Base-by-base conservation (phyloP, 1,284 basidiomycete species). In the Entoloma clypeatum region DNA sequence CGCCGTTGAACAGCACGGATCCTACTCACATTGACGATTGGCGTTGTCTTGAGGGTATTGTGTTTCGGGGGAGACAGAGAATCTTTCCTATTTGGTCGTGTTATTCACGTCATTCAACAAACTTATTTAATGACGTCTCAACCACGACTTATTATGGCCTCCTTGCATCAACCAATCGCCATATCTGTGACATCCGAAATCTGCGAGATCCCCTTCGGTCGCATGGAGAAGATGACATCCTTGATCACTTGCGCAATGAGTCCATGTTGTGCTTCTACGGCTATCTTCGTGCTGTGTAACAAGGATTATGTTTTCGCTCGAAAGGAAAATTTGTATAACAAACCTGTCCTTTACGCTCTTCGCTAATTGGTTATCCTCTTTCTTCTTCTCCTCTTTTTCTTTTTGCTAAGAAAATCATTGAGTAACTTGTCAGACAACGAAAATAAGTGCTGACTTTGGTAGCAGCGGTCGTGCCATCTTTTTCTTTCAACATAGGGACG, bases 161-260 rank as follows among this genome's bases (percentile, higher is more conserved):
- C n/a, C n/a, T n/a, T n/a, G n/a, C n/a, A 25, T 50, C 23, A 68
- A 43, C 64, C 65, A 33, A 69, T 67, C 16, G 63, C 56, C 68
- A 70, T 70, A 49, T 69, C 66, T 5, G 62, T 56, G 8, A 62
- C 55, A 13, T 70, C 65, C 28, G 57, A 53, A 18, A 70, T 52
- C 36, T 51, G 52, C 29, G 56, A 40, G 6, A 49, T 49, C 47
- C 24, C 55, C 46, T 59, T 63, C 37, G 72, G 81, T 32, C 81
- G 74, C 55, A 74, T 73, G 5, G 85, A 88, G 58, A 90, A 90
- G 22, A 90, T 77, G 26, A 88, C 75, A 50, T 93, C 86, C 61
- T 97, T 96, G 56, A 96, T 72, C 3, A 92, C 80, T 61, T 94
- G 92, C 0, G 90, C 72, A 45, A 94, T 87, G 43, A 96, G 76